Percentiles rank a stretch among this genome's conserved stretches.
Evolutionary conservation across 1,284 basidiomycete species (phyloP).

Genomic region (Sphagnurus paluster): DNA sequence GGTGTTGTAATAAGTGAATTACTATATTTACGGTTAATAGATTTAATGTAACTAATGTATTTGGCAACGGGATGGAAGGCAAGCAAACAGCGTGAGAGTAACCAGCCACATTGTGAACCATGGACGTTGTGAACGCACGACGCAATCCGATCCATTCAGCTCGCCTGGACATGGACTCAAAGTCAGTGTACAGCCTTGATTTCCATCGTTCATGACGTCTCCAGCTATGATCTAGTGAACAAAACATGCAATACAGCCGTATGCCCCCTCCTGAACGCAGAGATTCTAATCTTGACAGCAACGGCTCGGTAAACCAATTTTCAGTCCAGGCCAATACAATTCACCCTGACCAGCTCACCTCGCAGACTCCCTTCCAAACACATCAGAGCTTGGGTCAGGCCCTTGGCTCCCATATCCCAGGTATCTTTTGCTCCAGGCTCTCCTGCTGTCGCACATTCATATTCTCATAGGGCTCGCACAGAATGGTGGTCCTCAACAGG

Average conservation of each 20-base stretch:
- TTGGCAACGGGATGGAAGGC: slow-evolving; percentile 19
- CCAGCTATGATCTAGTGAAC: slow-evolving; percentile 39
- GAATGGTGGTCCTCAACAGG: slow-evolving; percentile 29
- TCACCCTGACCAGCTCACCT: slow-evolving; percentile 25
- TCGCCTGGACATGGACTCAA: slow-evolving; percentile 33
- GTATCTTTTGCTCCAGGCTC: slow-evolving; percentile 23
- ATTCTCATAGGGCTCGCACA: slow-evolving; percentile 35
- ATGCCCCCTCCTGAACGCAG: slow-evolving; percentile 44
- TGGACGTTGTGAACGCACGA: slow-evolving; percentile 13
- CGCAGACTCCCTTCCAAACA: slow-evolving; percentile 44
- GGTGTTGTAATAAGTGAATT: slow-evolving; percentile 17
- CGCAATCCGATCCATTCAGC: slow-evolving; percentile 24
- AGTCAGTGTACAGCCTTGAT: slow-evolving; percentile 29
- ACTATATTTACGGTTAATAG: slow-evolving; percentile 19
- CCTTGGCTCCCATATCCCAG: slow-evolving; percentile 39
- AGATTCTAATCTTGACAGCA: slow-evolving; percentile 46
- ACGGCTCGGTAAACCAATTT: slow-evolving; percentile 42
- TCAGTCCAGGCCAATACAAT: slow-evolving; percentile 20
- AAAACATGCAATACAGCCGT: slow-evolving; percentile 49
- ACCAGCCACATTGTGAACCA: slow-evolving; percentile 29
- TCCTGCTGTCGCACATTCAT: slow-evolving; percentile 28
- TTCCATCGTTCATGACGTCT: slow-evolving; percentile 20
- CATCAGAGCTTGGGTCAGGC: slow-evolving; percentile 53
- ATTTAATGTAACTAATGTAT: slow-evolving; percentile 19
- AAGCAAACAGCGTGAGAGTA: slow-evolving; percentile 25